Evolutionary conservation across 805 yeast species (phyloP).

Genomic region (Barnettozyma vustinii): DNA sequence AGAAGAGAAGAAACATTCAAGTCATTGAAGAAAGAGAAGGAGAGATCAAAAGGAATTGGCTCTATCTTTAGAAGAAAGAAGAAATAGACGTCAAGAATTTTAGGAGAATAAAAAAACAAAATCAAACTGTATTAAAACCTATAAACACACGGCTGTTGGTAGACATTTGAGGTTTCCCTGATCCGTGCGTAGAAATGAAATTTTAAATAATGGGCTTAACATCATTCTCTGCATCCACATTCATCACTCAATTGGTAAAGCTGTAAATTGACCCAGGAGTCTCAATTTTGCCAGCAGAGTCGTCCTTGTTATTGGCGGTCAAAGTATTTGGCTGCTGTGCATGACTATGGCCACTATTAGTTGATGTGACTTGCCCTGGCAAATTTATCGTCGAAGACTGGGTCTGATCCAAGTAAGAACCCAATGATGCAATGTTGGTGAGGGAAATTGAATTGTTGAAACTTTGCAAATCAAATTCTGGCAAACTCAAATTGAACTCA

Average conservation of each 20-base stretch:
- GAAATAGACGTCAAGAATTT: not conserved
- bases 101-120: not conserved
- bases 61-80: conserved; percentile 9
- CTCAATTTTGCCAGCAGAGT: not conserved
- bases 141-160: not conserved
- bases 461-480: conserved; percentile 24
- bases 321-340: not conserved
- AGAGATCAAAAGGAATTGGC: conserved; percentile 15
- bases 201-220: not conserved
- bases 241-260: not conserved
- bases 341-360: not conserved
- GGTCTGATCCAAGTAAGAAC: conserved; percentile 14
- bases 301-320: not conserved
- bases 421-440: conserved; percentile 22
- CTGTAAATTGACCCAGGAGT: conserved; percentile 1
- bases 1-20: conserved; percentile 45
- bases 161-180: too few species aligned
- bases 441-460: conserved; percentile 19
- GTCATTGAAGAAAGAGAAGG: conserved; percentile 29
- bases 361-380: not conserved
- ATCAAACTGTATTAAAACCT: not conserved
- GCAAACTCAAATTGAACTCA: conserved; percentile 21
- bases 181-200: not conserved
- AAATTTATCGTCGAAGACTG: not conserved
- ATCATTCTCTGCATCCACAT: not conserved